Evolutionary conservation across 78 protist genomes (phyloP).

Genomic region (Isochrysis galbana): DNA sequence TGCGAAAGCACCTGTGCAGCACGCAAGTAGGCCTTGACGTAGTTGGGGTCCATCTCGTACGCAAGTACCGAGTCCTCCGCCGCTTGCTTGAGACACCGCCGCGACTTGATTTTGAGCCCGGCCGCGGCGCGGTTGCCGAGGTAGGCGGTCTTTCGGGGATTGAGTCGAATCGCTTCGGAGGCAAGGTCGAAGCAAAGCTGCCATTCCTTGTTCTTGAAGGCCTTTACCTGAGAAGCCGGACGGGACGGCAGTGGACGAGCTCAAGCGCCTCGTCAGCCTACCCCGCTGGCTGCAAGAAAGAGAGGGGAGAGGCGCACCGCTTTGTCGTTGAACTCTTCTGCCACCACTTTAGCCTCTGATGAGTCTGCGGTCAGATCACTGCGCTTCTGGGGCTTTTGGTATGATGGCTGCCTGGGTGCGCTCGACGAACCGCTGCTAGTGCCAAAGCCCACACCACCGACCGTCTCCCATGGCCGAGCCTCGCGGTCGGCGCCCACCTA

Average conservation of each 20-base stretch:
- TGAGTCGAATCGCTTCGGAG: conserved; percentile 10
- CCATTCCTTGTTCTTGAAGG: not conserved
- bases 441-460: conserved; percentile 19
- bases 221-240: no score
- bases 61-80: conserved; percentile 33
- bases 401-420: not conserved
- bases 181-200: not conserved
- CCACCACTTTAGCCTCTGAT: not conserved
- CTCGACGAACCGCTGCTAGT: not conserved
- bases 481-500: not conserved
- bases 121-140: conserved; percentile 43
- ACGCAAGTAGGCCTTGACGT: conserved; percentile 41
- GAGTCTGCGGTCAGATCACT: not conserved
- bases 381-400: not conserved
- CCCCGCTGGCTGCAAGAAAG: no score
- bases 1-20: conserved; percentile 11
- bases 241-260: no score
- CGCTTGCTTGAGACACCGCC: not conserved
- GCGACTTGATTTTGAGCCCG: not conserved
- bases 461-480: conserved; percentile 17
- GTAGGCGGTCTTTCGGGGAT: not conserved
- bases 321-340: conserved; percentile 12
- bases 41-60: conserved; percentile 28
- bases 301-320: no score
- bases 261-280: no score